Base-by-base conservation (phyloP, 305 asterid species). In the Coffea humblotiana region DNA sequence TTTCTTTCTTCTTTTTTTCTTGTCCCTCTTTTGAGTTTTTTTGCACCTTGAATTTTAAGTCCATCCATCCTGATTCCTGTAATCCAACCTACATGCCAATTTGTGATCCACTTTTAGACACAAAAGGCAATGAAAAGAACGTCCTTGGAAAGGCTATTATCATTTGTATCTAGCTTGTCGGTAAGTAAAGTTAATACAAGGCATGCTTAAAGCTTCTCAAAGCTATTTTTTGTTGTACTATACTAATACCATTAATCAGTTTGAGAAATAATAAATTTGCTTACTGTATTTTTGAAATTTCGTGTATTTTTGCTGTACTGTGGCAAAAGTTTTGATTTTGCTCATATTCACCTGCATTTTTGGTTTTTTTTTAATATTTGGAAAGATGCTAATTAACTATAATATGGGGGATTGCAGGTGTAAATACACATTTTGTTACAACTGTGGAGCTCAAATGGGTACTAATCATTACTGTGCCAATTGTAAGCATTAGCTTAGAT, bases 351-450 rank as follows among this genome's bases (percentile, higher is more conserved):
- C 1, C 8, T 32, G 48, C 21, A 16, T 32, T 9, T 78, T 69
- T 27, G 45, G n/a, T 32, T 23, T n/a, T 49, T 49, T 78, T 48
- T 47, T 32, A n/a, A 13, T 52, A 43, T 45, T 48, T 71, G 12
- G 73, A 49, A 45, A 37, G 13, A 10, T 64, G 37, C 47, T 66
- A 4, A n/a, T 76, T 54, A 51, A 10, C 40, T 63, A 49, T 60
- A 32, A 16, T 29, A 19, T 35, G 23, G 35, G n/a, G 25, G 18
- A 35, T 29, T 84, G 77, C 78, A 84, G 87, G 83, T 84, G 87
- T 75, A 76, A 76, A 8, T 75, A 16, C 63, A n/a, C 69, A 21
- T 84, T 84, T 78, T 84, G 87, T 67, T 84, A 84, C 83, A 75
- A 52, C 11, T 84, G 85, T 7, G 87, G 87, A 78, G 77, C 76